Evolutionary conservation across 2,329 filamentous ascomycete genomes (phyloP), one percentile per base, ranked within the genome.

Genomic region (Aspergillus fijiensis): DNA sequence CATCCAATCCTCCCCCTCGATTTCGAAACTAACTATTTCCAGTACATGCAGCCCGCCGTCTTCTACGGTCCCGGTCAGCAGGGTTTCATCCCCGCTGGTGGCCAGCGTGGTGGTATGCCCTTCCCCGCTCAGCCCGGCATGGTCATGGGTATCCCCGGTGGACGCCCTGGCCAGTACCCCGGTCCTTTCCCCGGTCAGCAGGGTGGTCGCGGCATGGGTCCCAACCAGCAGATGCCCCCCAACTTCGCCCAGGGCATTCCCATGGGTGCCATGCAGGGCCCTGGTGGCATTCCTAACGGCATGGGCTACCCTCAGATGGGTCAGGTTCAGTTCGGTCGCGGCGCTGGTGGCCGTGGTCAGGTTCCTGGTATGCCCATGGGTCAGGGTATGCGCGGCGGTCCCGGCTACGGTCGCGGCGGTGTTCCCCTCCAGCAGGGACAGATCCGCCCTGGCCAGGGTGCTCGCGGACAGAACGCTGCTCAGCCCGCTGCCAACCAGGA

Each of bases 11-110:
- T 23, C n/a, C 29, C 21, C 35, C 2, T 23, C 2, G 5, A 19
- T 19, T 27, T 29, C 45, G 11, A 21, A 49, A 14, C 62, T 70
- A 64, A 70, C 63, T 29, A 48, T 45, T 57, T 39, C 21, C 58
- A 89, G 80, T 89, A 90, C 84, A 94, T 96, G 85, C 91, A 91
- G 76, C 88, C 91, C 60, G 89, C 90, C 65, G 92, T 98, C 81
- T 98, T 95, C 85, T 96, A 96, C 77, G 89, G 89, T 64, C 90
- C 91, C 66, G 90, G 90, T 55, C 79, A 81, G 70, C 81, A 82
- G 72, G 79, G 79, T 65, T 83, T 86, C 77, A 82, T 86, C 70
- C 80, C 84, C 65, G 80, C 74, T 62, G 81, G 75, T 63, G 81
- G 75, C 61, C 83, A 82, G 72, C 85, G 85, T 74, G 85, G 84